A percentile compares a stretch with the other conserved stretches of the same genome.
Evolutionary conservation across 305 asterid species (phyloP).

Genomic region (Fraxinus paxiana): DNA sequence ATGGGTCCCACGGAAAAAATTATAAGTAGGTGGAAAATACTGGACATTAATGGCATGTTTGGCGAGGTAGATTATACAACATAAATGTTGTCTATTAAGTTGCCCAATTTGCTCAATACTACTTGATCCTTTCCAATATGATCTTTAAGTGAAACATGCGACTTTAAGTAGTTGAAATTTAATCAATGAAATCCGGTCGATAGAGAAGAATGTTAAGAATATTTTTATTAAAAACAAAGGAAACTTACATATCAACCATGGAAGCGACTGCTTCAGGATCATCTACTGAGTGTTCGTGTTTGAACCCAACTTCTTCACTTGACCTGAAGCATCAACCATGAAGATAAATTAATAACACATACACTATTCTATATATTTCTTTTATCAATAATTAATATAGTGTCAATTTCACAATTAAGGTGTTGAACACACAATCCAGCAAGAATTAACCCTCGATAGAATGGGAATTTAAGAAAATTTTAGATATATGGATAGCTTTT

Average conservation of each 20-base stretch:
- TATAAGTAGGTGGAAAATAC: conserved; percentile 4
- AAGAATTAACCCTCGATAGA: neutral
- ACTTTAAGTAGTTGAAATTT: neutral
- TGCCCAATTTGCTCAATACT: neutral
- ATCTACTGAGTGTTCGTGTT: conserved; percentile 36
- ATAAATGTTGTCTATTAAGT: neutral
- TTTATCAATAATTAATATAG: neutral
- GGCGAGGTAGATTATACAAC: neutral
- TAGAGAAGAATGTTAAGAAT: neutral
- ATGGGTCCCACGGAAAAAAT: neutral
- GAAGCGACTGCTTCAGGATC: conserved; percentile 52
- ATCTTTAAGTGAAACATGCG: conserved; percentile 7
- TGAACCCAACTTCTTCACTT: conserved; percentile 19
- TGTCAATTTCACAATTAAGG: neutral
- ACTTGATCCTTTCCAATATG: neutral
- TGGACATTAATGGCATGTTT: neutral
- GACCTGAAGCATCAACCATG: conserved; percentile 23
- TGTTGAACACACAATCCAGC: neutral
- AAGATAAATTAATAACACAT: neutral
- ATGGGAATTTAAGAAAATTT: neutral
- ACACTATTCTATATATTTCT: neutral
- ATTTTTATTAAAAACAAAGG: neutral
- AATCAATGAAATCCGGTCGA: neutral
- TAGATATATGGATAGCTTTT: neutral
- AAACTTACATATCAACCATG: conserved; percentile 50